Base-by-base conservation (phyloP, 208 protist species). In the Herpetomonas samuelpessoai region DNA sequence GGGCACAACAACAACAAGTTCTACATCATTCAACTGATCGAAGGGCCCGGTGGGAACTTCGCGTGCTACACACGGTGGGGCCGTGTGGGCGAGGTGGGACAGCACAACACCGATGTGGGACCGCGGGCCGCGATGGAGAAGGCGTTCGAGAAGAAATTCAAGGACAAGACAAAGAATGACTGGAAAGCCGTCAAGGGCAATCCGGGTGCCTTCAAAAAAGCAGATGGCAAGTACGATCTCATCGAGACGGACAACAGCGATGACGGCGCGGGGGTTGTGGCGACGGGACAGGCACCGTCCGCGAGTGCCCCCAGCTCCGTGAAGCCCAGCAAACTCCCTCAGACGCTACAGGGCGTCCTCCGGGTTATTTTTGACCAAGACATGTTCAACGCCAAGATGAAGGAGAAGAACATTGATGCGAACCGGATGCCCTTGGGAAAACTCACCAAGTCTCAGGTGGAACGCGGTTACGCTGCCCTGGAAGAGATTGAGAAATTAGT, bases 1-100 rank as follows among this genome's bases (percentile, higher is more conserved):
- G 50, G 56, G 6, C 14, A 74, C 24, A 88, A 88, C 75, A 82
- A 81, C 74, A 88, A 88, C 70, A 88, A 90, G 72, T 90, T 67
- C 65, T 90, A 90, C 63, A 69, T 90, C 38, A 79, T 84, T 54
- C 83, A 90, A 50, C 44, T 90, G n/a, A 46, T 90, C 12, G 53
- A 65, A 49, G 29, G 64, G 12, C 49, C 26, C 21, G 65, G 62
- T 30, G 28, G 52, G 29, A 52, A 54, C 25, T 89, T 86, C 65
- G 67, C 58, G 39, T 46, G 56, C 24, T 89, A 65, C 60, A 87
- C 61, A 14, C 66, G 82, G 21, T 92, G 85, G 85, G 85, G 85
- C 30, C 74, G 85, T 48, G 85, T 89, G 26, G 78, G 66, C 1
- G 83, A 90, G 71, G 18, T 41, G 1, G 82, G 82, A 9, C 65